Conservation (phyloP, 805 yeast species). For the Candida sphagnicola region DNA sequence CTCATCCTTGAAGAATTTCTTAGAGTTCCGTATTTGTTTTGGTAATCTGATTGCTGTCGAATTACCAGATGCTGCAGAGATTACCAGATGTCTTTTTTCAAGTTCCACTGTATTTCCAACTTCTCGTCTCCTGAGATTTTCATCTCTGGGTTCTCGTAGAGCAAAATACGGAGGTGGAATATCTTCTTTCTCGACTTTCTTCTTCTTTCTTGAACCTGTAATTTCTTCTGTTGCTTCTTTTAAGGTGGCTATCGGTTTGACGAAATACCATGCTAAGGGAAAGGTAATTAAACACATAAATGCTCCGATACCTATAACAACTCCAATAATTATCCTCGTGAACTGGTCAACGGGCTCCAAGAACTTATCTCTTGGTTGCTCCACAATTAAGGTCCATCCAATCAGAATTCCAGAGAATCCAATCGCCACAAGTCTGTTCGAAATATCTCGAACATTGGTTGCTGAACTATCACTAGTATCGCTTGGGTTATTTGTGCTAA, state of each 20-base stretch:
- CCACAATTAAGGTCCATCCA: conserved; percentile 72
- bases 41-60: conserved; percentile 40
- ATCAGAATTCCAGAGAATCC: conserved; percentile 29
- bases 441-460: conserved; percentile 17
- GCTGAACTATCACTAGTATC: conserved; percentile 21
- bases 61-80: conserved; percentile 28
- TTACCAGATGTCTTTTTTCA: neutral
- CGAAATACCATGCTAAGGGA: conserved; percentile 81
- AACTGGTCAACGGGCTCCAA: conserved; percentile 59
- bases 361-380: conserved; percentile 57
- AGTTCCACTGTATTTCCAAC: neutral
- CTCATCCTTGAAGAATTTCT: conserved; percentile 70
- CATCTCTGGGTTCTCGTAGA: conserved; percentile 1
- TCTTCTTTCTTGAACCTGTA: conserved; percentile 38
- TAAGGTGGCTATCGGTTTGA: conserved; percentile 73
- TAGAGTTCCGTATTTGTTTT: conserved; percentile 28
- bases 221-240: conserved; percentile 80
- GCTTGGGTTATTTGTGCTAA: neutral
- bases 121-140: neutral
- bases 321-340: conserved; percentile 68
- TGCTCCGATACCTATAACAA: conserved; percentile 73
- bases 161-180: conserved; percentile 14
- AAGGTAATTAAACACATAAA: conserved; percentile 73
- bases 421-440: conserved; percentile 26
- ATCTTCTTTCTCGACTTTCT: neutral